Conservation (phyloP, 225 moss, liverwort and hornwort species). For the Physcomitrium patens region DNA sequence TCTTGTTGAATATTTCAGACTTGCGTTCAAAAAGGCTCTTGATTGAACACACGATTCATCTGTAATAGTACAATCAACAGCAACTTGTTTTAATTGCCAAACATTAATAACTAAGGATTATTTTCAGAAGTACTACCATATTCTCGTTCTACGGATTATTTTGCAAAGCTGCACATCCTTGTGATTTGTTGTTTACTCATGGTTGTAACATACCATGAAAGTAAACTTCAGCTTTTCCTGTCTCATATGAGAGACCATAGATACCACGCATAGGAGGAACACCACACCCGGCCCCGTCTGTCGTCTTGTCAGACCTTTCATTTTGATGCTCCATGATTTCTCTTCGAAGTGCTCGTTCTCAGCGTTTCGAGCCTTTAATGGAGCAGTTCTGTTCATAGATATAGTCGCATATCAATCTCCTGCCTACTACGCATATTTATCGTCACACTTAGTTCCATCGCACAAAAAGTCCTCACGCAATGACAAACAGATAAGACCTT, state of each 20-base stretch:
- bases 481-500: too few relatives aligned
- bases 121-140: not conserved
- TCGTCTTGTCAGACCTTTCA: conserved; percentile 19
- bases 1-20: not conserved
- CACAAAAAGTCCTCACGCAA: too few relatives aligned
- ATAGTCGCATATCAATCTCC: not conserved
- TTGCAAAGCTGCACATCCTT: conserved; percentile 10
- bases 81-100: too few relatives aligned
- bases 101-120: not conserved
- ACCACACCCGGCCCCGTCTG: conserved; percentile 14
- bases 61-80: not conserved
- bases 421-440: not conserved
- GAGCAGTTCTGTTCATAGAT: conserved; percentile 12
- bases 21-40: not conserved
- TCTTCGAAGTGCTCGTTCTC: conserved; percentile 12
- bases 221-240: conserved; percentile 23
- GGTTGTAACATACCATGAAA: conserved; percentile 3
- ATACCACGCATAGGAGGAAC: conserved; percentile 25
- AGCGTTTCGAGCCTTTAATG: conserved; percentile 17
- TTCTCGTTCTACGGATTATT: conserved; percentile 1
- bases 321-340: conserved; percentile 21
- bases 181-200: conserved; percentile 5
- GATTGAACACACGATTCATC: not conserved
- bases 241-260: conserved; percentile 24
- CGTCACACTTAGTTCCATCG: too few relatives aligned